Base-by-base conservation (phyloP, 2,329 filamentous ascomycete genomes). In the Cladobotryum mycophilum region DNA sequence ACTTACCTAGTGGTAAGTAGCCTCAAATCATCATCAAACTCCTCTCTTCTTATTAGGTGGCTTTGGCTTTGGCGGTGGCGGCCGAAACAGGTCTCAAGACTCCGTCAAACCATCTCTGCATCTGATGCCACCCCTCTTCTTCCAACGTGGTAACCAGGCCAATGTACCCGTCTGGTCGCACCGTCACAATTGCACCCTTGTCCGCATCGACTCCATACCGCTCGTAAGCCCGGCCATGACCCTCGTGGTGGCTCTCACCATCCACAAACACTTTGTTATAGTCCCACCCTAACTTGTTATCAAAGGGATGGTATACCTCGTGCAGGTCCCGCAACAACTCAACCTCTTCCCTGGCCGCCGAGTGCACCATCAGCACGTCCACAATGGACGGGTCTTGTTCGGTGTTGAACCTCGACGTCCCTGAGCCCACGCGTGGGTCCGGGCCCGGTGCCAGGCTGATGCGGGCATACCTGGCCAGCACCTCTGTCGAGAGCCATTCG, bases 91-190 rank as follows among this genome's bases (percentile, higher is more conserved):
- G 38, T 34, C 43, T 51, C 48, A 54, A 15, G 42, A 55, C 43
- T 3, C 43, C 48, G 9, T 49, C 53, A 42, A 55, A 53, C 55
- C 53, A 55, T n/a, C 12, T 18, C 25, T 41, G 40, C 45, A 53
- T 47, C 53, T 50, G 45, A 17, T n/a, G 15, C 47, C 53, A 49
- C 33, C 44, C 55, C 17, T 49, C 45, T 33, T 69, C 66, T 18
- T 70, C 66, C 17, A 74, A 54, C 14, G 67, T 62, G 1, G 67
- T 67, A 2, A 74, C 56, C 58, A 67, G 69, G 2, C 63, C 75
- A 33, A 88, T 76, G 64, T 88, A 83, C 61, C 85, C 82, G 68
- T 89, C 86, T 2, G 85, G 86, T 45, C 86, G 66, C 2, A 83
- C 69, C 1, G 84, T 68, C 1, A 86, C 76, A 4, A 82, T 67